Base-by-base conservation (phyloP, 1,284 basidiomycete genomes). In the Ustilago nuda region DNA sequence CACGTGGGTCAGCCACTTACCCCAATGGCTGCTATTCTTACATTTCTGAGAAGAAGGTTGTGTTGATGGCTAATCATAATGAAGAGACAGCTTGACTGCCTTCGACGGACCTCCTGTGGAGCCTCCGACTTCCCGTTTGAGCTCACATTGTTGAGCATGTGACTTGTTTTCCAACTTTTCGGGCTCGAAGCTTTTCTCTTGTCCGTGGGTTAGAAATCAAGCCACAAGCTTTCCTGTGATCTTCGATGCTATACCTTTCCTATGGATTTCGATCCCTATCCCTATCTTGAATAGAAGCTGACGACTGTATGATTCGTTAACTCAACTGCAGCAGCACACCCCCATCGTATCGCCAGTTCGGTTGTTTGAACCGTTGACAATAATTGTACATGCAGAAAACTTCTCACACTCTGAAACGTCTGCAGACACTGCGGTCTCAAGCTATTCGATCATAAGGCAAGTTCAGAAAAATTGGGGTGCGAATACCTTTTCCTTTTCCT, bases 1-100 rank as follows among this genome's bases (percentile, higher is more conserved):
- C 52, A 53, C 52, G 36, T 53, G 36, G 13, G 19, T 32, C 8
- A 50, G 48, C 48, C 48, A 50, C 48, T 39, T 11, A 17, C 37
- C 23, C 17, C n/a, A 17, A 45, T 15, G 15, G 36, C 9, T 37
- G 36, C 36, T 37, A 8, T 37, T 37, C 36, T 37, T 37, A 37
- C 36, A 13, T 37, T 37, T 13, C 36, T 3, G 23, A 27, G 23
- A 27, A 27, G 23, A 27, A 27, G 23, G 3, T 27, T 27, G 23
- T 27, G 23, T 27, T 27, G 23, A 27, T 27, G 23, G 23, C 23
- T 27, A 27, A 27, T 27, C 23, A 27, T 27, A 27, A 27, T 27
- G 3, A 27, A 27, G 3, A 27, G 23, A 27, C 23, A 27, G 23
- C 23, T 27, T 27, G 23, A 27, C 43, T 8, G 43, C 1, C 13